phyloP scores from a whole-genome alignment of 2,329 filamentous ascomycete species.

The Talaromyces marneffei region DNA sequence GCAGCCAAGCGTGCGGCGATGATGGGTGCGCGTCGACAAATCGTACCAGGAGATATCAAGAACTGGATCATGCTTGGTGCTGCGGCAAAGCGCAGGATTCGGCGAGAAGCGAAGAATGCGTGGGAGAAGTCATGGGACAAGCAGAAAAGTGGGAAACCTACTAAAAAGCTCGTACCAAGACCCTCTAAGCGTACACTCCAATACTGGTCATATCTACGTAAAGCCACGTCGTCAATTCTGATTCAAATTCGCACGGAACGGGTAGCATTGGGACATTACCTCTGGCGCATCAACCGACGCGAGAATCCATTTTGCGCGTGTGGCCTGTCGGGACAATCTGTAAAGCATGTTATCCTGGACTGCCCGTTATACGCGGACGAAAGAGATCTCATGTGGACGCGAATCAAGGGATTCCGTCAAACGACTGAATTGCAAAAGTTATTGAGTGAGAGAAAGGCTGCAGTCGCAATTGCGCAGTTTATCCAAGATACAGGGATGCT shows the following conservation, averaged over 20 bases:
- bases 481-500: neutral
- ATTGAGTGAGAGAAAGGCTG: neutral
- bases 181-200: neutral
- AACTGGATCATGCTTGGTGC: neutral
- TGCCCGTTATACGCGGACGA: neutral
- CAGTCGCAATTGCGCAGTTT: neutral
- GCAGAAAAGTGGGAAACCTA: neutral
- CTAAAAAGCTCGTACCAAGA: neutral
- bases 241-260: neutral
- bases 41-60: neutral
- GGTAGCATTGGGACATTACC: neutral
- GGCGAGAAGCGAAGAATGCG: neutral
- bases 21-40: neutral
- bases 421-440: neutral
- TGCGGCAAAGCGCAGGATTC: neutral
- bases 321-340: neutral
- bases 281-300: neutral
- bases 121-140: neutral
- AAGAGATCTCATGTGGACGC: neutral
- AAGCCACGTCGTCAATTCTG: neutral
- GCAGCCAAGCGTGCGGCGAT: neutral
- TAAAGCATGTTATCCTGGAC: neutral
- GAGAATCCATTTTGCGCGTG: neutral
- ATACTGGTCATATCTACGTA: neutral
- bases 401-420: neutral